Evolutionary conservation across 371 early-diverging fungal species (phyloP).

Genomic region (Saksenaea vasiformis): DNA sequence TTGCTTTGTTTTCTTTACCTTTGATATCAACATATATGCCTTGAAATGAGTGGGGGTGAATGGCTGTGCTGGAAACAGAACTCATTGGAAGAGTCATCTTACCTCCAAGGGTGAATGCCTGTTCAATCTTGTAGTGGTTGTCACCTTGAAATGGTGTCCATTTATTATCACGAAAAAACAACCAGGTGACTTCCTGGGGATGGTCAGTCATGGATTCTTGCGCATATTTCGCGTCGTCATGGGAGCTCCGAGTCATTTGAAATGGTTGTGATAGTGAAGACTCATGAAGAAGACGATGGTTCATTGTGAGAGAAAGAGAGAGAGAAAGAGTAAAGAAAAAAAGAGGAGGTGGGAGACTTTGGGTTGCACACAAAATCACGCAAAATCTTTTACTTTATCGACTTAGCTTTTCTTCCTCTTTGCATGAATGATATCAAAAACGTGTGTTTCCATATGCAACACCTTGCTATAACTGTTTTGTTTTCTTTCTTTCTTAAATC

Average conservation of each 20-base stretch:
- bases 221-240: not conserved
- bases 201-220: slow-evolving; percentile 25
- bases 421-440: slow-evolving; percentile 3
- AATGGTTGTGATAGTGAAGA: not conserved
- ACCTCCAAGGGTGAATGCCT: slow-evolving; percentile 56
- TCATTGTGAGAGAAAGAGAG: not conserved
- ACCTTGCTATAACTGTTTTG: not conserved
- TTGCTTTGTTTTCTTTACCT: slow-evolving; percentile 20
- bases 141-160: slow-evolving; percentile 53
- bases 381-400: slow-evolving; percentile 6
- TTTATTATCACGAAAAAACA: slow-evolving; percentile 51
- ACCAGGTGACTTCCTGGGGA: slow-evolving; percentile 51
- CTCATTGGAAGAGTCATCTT: slow-evolving; percentile 8
- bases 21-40: slow-evolving; percentile 56
- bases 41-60: slow-evolving; percentile 9
- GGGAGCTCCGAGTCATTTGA: not conserved
- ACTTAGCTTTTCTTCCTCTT: not conserved
- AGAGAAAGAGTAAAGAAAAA: slow-evolving; percentile 4
- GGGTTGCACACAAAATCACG: slow-evolving; percentile 6
- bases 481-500: too few species aligned
- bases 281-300: not conserved
- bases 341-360: slow-evolving; percentile 9
- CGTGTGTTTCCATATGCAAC: not conserved
- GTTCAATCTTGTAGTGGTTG: slow-evolving; percentile 52
- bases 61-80: not conserved